These are phyloP conservation scores for Wickerhamomyces hampshirensis DNA, from an alignment of 805 yeast genomes.

Conservation along the genomic window DNA sequence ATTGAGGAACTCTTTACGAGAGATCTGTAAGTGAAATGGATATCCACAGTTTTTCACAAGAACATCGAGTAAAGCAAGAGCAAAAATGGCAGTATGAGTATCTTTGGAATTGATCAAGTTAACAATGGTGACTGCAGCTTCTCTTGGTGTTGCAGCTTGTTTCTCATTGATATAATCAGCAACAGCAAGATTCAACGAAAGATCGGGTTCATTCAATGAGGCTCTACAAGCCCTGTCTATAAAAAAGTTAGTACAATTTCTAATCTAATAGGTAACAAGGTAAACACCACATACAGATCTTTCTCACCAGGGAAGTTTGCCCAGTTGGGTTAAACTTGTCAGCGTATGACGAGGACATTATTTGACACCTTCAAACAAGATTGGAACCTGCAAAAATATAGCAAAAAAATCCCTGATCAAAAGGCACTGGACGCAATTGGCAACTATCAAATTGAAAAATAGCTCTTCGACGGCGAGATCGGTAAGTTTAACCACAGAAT, in stretches of 20 bases:
- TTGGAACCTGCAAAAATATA: neutral
- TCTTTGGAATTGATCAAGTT: slow-evolving; percentile 77
- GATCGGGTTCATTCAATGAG: slow-evolving; percentile 77
- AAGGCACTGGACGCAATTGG: neutral
- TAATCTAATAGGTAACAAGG: slow-evolving; percentile 1
- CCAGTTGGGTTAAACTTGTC: slow-evolving; percentile 20
- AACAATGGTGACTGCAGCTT: slow-evolving; percentile 85
- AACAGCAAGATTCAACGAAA: slow-evolving; percentile 83
- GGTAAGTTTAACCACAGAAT: no score
- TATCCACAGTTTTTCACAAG: slow-evolving; percentile 97
- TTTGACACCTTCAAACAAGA: neutral
- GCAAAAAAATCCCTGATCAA: neutral
- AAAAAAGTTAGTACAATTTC: neutral
- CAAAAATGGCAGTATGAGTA: slow-evolving; percentile 79
- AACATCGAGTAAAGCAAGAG: slow-evolving; percentile 77
- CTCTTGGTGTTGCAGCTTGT: slow-evolving; percentile 86
- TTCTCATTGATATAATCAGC: slow-evolving; percentile 91
- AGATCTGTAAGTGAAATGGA: slow-evolving; percentile 91
- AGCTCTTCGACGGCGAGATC: no score
- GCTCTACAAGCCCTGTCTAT: slow-evolving; percentile 83
- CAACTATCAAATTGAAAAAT: neutral
- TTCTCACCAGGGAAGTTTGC: slow-evolving; percentile 33
- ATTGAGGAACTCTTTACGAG: slow-evolving; percentile 90
- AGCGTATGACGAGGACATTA: slow-evolving; percentile 17
- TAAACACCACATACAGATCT: slow-evolving; percentile 30